Base-by-base conservation (phyloP, 345 rosid genomes). In the Citropsis articulata region DNA sequence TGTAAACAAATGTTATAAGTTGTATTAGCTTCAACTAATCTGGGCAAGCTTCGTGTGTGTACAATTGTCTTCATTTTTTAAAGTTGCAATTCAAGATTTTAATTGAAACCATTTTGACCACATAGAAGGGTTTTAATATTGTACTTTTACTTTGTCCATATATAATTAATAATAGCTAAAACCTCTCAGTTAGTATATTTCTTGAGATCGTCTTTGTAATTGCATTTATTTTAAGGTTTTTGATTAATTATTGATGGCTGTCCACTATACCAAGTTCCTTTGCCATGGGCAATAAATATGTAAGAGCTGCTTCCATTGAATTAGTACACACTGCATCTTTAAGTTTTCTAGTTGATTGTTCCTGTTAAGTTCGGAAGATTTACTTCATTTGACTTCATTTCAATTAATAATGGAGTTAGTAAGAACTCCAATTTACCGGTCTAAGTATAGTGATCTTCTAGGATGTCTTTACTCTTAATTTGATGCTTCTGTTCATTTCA, bases 401-500 rank as follows among this genome's bases (percentile, higher is more conserved):
- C 38, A 25, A 19, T 72, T 56, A 22, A 55, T 72, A 33, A 6
- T 62, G 68, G 42, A 64, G 27, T 9, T 40, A 6, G 21, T 62
- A 7, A 14, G 19, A 75, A 12, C 24, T 74, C 57, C 30, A 45
- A 12, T 10, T 9, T 50, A 16, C 27, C 14, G 6, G 69, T 75
- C 61, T 63, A 40, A 48, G 60, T 50, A 74, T 50, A 55, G 74
- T 65, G 61, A 57, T 80, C 53, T 70, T 45, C 25, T 69, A 66
- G 77, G 81, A 73, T 77, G 73, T 42, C 24, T 19, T 53, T 25
- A n/a, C 22, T 68, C 45, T 10, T 77, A 33, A 71, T 57, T 81
- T 84, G 79, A 73, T 69, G 75, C 77, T 79, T 78, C 57, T 66
- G 57, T 72, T 76, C 56, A 71, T 67, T 69, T 70, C 16, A 73